Conservation (phyloP, 2,329 filamentous ascomycete genomes). For the Fusarium caatingaense region DNA sequence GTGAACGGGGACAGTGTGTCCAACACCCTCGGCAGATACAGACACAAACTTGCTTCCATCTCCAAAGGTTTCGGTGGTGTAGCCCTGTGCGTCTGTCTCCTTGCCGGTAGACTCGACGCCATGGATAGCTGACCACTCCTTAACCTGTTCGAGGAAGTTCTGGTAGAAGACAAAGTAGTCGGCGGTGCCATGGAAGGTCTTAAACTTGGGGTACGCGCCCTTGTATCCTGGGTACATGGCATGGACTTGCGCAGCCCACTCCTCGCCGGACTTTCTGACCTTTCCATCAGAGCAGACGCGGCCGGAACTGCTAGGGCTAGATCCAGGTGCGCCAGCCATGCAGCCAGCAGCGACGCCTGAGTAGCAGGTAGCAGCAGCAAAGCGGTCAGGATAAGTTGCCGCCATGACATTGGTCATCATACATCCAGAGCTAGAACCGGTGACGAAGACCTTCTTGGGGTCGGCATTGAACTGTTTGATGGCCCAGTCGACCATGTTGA, state of each 20-base stretch:
- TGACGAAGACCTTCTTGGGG: constrained; percentile 5
- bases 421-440: constrained; percentile 11
- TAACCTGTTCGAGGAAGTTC: constrained; percentile 20
- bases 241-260: constrained; percentile 6
- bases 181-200: constrained; percentile 7
- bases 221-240: constrained; percentile 13
- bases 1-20: constrained; percentile 5
- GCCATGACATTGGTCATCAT: constrained; percentile 26
- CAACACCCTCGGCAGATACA: constrained; percentile 11
- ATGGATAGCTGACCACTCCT: constrained; percentile 13
- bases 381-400: constrained; percentile 8
- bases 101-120: not conserved
- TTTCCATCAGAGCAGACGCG: constrained; percentile 7
- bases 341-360: constrained; percentile 16
- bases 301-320: constrained; percentile 7
- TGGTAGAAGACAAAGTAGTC: constrained; percentile 8
- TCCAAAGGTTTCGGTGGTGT: constrained; percentile 6
- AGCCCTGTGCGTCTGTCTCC: not conserved
- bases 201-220: constrained; percentile 3
- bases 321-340: constrained; percentile 11
- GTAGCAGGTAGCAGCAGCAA: constrained; percentile 12
- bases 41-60: constrained; percentile 12
- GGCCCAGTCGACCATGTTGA: constrained; percentile 11
- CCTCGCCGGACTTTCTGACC: not conserved
- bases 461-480: constrained; percentile 12